Percentiles rank a stretch among this genome's conserved stretches.
These are phyloP conservation scores for Tricholoma saponaceum DNA, from an alignment of 768 basidiomycete species.

Conservation along the genomic window DNA sequence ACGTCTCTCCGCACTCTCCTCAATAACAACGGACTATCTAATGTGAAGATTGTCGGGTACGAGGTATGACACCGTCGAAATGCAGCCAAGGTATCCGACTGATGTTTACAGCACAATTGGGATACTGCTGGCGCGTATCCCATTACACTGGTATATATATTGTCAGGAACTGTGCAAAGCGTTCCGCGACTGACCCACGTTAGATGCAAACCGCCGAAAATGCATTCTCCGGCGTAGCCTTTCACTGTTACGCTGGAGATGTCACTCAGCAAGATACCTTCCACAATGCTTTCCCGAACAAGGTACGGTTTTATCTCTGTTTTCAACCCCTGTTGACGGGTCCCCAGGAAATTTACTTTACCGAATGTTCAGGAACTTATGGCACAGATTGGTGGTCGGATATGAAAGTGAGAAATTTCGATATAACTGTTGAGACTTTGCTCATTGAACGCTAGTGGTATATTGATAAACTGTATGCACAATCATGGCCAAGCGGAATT, in stretches of 20 bases:
- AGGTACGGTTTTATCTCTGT: slow-evolving; percentile 4
- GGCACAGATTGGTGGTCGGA: slow-evolving; percentile 79
- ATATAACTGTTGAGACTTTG: not conserved
- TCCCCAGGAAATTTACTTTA: slow-evolving; percentile 41
- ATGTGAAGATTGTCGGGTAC: slow-evolving; percentile 57
- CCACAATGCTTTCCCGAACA: slow-evolving; percentile 16
- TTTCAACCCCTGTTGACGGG: not conserved
- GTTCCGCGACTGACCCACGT: not conserved
- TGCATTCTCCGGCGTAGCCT: slow-evolving; percentile 61
- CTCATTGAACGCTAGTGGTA: slow-evolving; percentile 14
- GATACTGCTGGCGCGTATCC: slow-evolving; percentile 60
- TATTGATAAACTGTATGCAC: slow-evolving; percentile 19
- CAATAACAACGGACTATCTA: slow-evolving; percentile 55
- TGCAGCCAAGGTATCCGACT: slow-evolving; percentile 12
- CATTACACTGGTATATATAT: slow-evolving; percentile 35
- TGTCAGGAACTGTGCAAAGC: no score
- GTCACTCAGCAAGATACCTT: slow-evolving; percentile 15
- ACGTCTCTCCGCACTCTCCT: slow-evolving; percentile 52
- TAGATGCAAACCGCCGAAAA: slow-evolving; percentile 50
- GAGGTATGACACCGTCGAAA: slow-evolving; percentile 9
- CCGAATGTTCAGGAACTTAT: slow-evolving; percentile 63
- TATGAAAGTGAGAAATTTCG: slow-evolving; percentile 50
- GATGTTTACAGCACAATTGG: slow-evolving; percentile 64
- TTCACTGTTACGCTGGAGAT: slow-evolving; percentile 60
- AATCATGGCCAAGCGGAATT: not conserved